A percentile compares a stretch with the other conserved stretches of the same genome.
phyloP scores from a whole-genome alignment of 2,329 filamentous ascomycete genomes.

The Paraphaeosphaeria minitans region DNA sequence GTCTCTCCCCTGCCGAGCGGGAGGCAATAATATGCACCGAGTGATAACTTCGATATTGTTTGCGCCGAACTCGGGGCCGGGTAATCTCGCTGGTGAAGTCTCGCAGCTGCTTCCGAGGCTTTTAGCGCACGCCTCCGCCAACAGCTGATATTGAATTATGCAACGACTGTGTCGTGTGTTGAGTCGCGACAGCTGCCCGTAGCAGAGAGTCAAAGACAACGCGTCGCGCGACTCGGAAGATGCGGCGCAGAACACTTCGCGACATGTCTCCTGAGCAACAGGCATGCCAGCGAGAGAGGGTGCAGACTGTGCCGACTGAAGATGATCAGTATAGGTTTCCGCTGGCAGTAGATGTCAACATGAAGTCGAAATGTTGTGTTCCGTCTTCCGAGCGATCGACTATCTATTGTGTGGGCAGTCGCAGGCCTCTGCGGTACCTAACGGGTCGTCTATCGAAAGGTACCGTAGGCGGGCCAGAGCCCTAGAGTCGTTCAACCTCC shows the following conservation, averaged over 20 bases:
- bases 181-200: neutral
- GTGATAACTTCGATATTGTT: constrained; percentile 6
- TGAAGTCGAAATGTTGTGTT: neutral
- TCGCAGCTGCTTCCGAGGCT: constrained; percentile 15
- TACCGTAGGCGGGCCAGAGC: neutral
- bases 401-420: neutral
- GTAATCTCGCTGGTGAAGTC: constrained; percentile 24
- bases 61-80: constrained; percentile 4
- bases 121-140: constrained; percentile 22
- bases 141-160: constrained; percentile 11
- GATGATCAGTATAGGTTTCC: neutral
- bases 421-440: too few relatives aligned
- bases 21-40: neutral
- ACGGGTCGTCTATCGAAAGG: too few relatives aligned
- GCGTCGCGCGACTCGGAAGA: constrained; percentile 15
- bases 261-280: neutral
- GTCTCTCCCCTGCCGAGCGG: neutral
- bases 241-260: neutral
- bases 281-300: neutral
- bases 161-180: neutral
- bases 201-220: constrained; percentile 17
- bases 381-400: neutral
- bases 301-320: neutral
- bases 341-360: neutral
- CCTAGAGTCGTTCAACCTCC: neutral